Base-by-base conservation (phyloP, 805 yeast genomes). In the Metschnikowia drakensbergensis region DNA sequence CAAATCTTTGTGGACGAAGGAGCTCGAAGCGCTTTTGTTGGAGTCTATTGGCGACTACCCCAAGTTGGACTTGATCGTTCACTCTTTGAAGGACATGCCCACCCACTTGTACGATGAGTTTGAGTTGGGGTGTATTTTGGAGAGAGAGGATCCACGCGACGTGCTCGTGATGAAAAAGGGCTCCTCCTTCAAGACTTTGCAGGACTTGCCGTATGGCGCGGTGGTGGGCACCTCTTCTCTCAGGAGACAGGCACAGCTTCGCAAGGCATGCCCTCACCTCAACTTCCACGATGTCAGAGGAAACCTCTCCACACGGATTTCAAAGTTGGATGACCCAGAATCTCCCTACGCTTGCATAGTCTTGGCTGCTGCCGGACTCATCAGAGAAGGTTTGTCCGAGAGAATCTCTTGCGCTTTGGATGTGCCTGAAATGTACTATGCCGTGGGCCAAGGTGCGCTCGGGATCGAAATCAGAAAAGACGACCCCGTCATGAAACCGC, bases 381-480 rank as follows among this genome's bases (percentile, higher is more conserved):
- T 80, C 23, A 80, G 99, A 56, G 69, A 86, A 37, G 86, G 83
- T 9, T 69, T 91, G 45, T 82, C 79, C n/a, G 65, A 81, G 56
- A 75, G 97, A 65, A 89, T 94, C 62, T 83, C 96, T 5, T 74
- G 79, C 53, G 77, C 74, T 54, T 74, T 94, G 53, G 81, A 84
- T 48, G 76, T 82, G 4, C 86, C 88, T 31, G 87, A 84, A 47
- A 88, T 92, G 96, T 86, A 83, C 63, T 88, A 92, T 64, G 97
- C 99, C 1, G 97, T 94, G 40, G 99, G 99, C n/a, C 99, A 94
- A 71, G 99, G 99, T 54, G 98, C 98, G 0, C 69, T 94, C 39
- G 99, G 98, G 17, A 72, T 94, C 27, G 99, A 94, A 69, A 88
- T 92, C 56, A 79, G 95, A 58, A 77, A 77, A 50, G 79, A 76